Base-by-base conservation (phyloP, 331 rosid genomes). In the Quercus lobata region DNA sequence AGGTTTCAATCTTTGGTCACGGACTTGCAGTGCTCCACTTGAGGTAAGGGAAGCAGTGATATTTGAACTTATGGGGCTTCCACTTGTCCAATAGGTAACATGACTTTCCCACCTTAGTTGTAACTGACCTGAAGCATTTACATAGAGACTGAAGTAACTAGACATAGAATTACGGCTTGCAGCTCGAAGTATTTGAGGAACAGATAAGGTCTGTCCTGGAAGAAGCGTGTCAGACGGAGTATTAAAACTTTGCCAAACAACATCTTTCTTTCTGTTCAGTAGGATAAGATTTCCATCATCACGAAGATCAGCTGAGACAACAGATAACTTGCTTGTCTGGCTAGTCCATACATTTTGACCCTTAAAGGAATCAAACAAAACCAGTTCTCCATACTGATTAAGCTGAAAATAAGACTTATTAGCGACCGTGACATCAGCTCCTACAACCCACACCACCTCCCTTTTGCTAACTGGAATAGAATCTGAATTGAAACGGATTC, bases 201-300 rank as follows among this genome's bases (percentile, higher is more conserved):
- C 83, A 72, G 91, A 76, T 72, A 93, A 87, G 72, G 77, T 86
- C 88, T 93, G 97, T 69, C 94, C 92, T 3, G 97, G 97, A 78
- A 93, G 89, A 61, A 93, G 97, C 19, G 91, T 88, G 83, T 93
- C 94, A 54, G 91, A 84, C 44, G 97, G 97, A 76, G 75, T 76
- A 76, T 79, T 81, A 70, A 93, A 93, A 86, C 97, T 91, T 78
- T 93, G 93, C 97, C 97, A 93, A 65, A 87, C 78, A 65, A 86
- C 69, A 78, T 80, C 74, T 76, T 87, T 71, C 57, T 83, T 71
- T 72, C 22, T 55, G 78, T 79, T 91, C 49, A 91, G 32, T 24
- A 93, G 84, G 77, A 88, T 88, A 86, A 93, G 91, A 83, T 93
- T 93, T 56, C 97, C 97, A 82, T 77, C 80, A 49, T 88, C 93